Base-by-base conservation (phyloP, 148 eudicot species). In the Vaccinium vitisidaea region DNA sequence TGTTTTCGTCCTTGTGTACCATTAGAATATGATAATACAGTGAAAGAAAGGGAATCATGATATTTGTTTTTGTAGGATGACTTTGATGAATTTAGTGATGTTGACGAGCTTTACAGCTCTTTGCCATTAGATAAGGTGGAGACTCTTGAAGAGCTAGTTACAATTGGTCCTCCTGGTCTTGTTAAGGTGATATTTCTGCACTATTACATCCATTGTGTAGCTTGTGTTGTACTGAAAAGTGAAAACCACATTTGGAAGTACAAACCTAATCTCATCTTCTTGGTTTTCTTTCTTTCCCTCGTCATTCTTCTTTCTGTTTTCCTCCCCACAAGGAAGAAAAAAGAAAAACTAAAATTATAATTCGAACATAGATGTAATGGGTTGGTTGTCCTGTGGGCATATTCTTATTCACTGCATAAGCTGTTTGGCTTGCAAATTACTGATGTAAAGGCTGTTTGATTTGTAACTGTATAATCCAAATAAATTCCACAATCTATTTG, bases 81-180 rank as follows among this genome's bases (percentile, higher is more conserved):
- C 86, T 97, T 97, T 89, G 99, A 97, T 55, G 99, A 97, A 86
- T 97, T 97, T 83, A 84, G 86, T 84, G 99, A 97, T 83, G 99
- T 97, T 80, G 99, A 97, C 88, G 98, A 95, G 90, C 91, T 97
- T 75, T 97, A 97, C 89, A 94, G 82, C 86, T 85, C 98, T 73
- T 88, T 97, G 90, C 99, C 98, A 50, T 86, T 97, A 48, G 99
- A 97, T 84, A 97, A 96, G 91, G 96, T 97, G 89, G 99, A 97
- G 84, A 88, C 98, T 85, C 95, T 93, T 85, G 99, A 97, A 92
- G 99, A 97, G 83, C 91, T 97, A 76, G 99, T 95, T 77, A 83
- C 95, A 67, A 89, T 95, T 84, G 94, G 83, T 67, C 93, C 92
- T 69, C 98, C 99, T 85, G 90, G 86, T 89, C 91, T 91, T 90